Conservation (phyloP, 106 monocot species). For the Dendrobium nobile region DNA sequence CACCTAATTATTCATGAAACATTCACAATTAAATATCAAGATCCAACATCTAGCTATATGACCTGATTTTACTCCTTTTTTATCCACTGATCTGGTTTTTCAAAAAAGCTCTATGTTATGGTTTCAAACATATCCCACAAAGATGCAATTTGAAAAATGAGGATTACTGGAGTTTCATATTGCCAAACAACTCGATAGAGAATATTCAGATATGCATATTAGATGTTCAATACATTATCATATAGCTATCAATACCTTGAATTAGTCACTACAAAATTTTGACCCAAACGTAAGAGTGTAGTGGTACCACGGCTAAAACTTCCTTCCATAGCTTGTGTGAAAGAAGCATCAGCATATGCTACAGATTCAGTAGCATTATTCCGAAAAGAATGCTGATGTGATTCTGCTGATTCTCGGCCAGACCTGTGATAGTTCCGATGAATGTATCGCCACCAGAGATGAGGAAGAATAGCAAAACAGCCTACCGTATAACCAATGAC, state of each 20-base stretch:
- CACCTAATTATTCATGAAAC: background rate
- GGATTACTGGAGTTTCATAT: too few species aligned
- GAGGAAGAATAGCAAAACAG: conserved; percentile 45
- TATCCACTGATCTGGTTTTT: background rate
- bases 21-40: background rate
- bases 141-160: background rate
- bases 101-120: background rate
- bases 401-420: conserved; percentile 26
- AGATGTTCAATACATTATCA: background rate
- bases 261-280: conserved; percentile 16
- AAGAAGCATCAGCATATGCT: conserved; percentile 23
- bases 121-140: background rate
- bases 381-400: conserved; percentile 20
- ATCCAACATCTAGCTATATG: background rate
- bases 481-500: conserved; percentile 44
- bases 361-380: conserved; percentile 3
- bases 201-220: background rate
- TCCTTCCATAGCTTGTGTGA: conserved; percentile 24
- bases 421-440: conserved; percentile 32
- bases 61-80: background rate
- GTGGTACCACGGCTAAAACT: conserved; percentile 5
- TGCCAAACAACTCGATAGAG: background rate
- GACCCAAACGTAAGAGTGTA: conserved; percentile 15
- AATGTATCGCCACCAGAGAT: conserved; percentile 66
- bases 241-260: conserved; percentile 30